Evolutionary conservation across 495 filamentous ascomycete genomes (phyloP).

Genomic region (Penicillium bovifimosum): DNA sequence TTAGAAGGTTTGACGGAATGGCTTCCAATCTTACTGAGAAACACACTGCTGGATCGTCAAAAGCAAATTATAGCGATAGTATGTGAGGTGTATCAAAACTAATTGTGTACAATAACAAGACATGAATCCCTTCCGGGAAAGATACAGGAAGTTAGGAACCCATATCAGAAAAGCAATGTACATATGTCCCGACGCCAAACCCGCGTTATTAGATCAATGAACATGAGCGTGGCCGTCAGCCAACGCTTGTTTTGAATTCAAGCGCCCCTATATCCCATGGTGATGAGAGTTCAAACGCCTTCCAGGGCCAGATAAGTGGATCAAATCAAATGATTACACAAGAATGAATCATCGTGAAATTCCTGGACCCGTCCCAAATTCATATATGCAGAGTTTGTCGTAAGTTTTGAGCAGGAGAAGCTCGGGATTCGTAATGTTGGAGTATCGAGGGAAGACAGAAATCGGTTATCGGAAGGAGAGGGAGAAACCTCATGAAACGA

Average conservation of each 20-base stretch:
- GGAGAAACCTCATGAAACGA: constrained; percentile 5
- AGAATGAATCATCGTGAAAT: not conserved
- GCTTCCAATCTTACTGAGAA: not conserved
- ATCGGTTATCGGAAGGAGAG: not conserved
- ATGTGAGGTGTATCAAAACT: constrained; percentile 2
- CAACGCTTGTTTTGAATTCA: not conserved
- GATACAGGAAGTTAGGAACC: constrained; percentile 4
- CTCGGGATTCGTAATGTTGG: constrained; percentile 2
- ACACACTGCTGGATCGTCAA: not conserved
- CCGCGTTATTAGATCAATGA: constrained; percentile 7
- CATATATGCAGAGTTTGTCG: constrained; percentile 3
- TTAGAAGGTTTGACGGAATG: too few species aligned
- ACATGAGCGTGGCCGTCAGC: constrained; percentile 1
- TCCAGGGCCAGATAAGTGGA: not conserved
- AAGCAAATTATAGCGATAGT: not conserved
- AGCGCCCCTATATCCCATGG: not conserved
- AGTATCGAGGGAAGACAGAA: not conserved
- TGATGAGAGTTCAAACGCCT: constrained; percentile 1
- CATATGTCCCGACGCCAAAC: constrained; percentile 15
- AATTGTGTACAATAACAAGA: constrained; percentile 9
- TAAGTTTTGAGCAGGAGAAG: not conserved
- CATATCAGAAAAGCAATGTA: constrained; percentile 15
- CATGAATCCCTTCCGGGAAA: not conserved
- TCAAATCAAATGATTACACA: not conserved
- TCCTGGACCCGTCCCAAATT: constrained; percentile 1